phyloP scores from a whole-genome alignment of 2,329 filamentous ascomycete species.

The Aureobasidium mangrovei region DNA sequence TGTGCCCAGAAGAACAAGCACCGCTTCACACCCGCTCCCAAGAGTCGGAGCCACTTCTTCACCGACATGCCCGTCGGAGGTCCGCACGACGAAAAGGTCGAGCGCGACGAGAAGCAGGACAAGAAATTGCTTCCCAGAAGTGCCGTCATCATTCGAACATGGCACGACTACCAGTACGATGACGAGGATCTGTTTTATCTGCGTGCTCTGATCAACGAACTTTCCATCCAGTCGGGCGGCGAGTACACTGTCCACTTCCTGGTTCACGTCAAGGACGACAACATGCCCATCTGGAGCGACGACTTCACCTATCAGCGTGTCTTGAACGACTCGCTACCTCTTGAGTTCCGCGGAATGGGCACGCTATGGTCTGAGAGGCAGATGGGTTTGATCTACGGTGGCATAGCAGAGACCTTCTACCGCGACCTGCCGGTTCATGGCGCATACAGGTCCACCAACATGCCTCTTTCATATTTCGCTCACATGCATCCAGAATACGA shows the following conservation, averaged over 20 bases:
- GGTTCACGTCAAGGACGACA: constrained; percentile 73
- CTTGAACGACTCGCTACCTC: constrained; percentile 40
- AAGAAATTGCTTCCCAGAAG: constrained; percentile 48
- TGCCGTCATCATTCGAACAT: constrained; percentile 72
- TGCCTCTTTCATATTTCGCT: constrained; percentile 92
- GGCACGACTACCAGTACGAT: constrained; percentile 70
- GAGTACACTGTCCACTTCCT: constrained; percentile 79
- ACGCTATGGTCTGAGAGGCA: constrained; percentile 45
- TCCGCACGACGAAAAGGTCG: constrained; percentile 15
- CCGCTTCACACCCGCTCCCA: constrained; percentile 49
- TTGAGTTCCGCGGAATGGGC: constrained; percentile 44
- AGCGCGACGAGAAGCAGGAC: constrained; percentile 17
- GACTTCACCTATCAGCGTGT: constrained; percentile 62
- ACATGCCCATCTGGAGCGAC: constrained; percentile 73
- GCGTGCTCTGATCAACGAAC: constrained; percentile 69
- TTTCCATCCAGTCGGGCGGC: constrained; percentile 66
- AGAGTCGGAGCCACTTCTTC: constrained; percentile 30
- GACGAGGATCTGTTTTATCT: constrained; percentile 76
- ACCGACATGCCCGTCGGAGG: constrained; percentile 31
- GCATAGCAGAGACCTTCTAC: constrained; percentile 41
- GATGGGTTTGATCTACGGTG: constrained; percentile 47
- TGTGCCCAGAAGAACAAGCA: constrained; percentile 63
- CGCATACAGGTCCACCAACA: constrained; percentile 65
- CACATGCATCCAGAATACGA: constrained; percentile 83
- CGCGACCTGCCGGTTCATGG: constrained; percentile 60